Evolutionary conservation across 2,329 filamentous ascomycete species (phyloP).

Genomic region (Drechmeria coniospora): DNA sequence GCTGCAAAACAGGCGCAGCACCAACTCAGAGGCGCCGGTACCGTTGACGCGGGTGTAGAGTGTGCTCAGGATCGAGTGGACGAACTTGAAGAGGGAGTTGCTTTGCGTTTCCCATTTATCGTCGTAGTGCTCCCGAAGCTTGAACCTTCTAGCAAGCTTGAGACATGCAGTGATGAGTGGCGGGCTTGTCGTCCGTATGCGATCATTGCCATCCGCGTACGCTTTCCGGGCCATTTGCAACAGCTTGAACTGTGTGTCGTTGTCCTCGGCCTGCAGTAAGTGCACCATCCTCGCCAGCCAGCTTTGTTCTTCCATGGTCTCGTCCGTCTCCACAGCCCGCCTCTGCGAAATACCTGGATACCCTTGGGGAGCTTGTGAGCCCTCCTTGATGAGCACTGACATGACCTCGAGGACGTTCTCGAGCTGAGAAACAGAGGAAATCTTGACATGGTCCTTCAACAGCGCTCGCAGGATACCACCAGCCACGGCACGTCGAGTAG

Average conservation of each 20-base stretch:
- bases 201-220: constrained; percentile 82
- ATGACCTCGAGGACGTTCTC: constrained; percentile 81
- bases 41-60: constrained; percentile 74
- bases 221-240: constrained; percentile 78
- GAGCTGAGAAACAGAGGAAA: constrained; percentile 63
- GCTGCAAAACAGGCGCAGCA: constrained; percentile 75
- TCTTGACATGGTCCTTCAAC: constrained; percentile 66
- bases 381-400: constrained; percentile 86
- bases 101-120: constrained; percentile 48
- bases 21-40: constrained; percentile 68
- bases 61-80: constrained; percentile 74
- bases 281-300: constrained; percentile 91
- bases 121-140: constrained; percentile 71
- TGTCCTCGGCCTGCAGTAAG: constrained; percentile 66
- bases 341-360: constrained; percentile 72
- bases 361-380: constrained; percentile 65
- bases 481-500: constrained; percentile 78
- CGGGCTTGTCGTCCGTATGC: constrained; percentile 89
- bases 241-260: constrained; percentile 88
- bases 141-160: constrained; percentile 78
- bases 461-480: constrained; percentile 73
- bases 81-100: constrained; percentile 84
- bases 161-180: constrained; percentile 80
- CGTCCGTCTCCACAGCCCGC: constrained; percentile 72
- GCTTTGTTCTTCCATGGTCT: constrained; percentile 95